Evolutionary conservation across 352 stramenopile genomes (phyloP).

Genomic region (Phytopythium vexans): DNA sequence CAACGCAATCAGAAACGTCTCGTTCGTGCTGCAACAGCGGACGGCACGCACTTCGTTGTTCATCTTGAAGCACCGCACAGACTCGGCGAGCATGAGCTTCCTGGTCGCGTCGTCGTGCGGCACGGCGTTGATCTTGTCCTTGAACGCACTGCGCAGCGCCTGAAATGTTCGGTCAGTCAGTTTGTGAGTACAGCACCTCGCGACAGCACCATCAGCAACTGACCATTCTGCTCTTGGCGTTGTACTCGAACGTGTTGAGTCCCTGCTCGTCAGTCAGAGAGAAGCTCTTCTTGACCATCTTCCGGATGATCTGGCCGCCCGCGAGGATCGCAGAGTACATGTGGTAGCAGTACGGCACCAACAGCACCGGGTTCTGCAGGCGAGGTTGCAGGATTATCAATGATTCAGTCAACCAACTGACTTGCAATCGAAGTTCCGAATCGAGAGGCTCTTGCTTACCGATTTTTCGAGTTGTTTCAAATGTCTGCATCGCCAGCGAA

Average conservation of each 20-base stretch:
- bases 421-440: background rate
- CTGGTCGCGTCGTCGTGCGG: slow-evolving; percentile 38
- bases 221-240: slow-evolving; percentile 50
- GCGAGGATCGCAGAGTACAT: slow-evolving; percentile 74
- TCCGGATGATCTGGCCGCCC: slow-evolving; percentile 58
- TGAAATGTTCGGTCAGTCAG: slow-evolving; percentile 7
- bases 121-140: slow-evolving; percentile 56
- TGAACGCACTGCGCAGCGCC: slow-evolving; percentile 46
- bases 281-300: slow-evolving; percentile 66
- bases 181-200: too few relatives aligned
- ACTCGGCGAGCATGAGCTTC: slow-evolving; percentile 49
- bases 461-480: slow-evolving; percentile 53
- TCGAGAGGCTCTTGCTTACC: slow-evolving; percentile 12
- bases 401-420: background rate
- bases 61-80: slow-evolving; percentile 51
- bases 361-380: slow-evolving; percentile 46
- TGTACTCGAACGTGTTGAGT: slow-evolving; percentile 50
- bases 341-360: slow-evolving; percentile 68
- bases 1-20: background rate
- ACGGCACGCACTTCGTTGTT: slow-evolving; percentile 55
- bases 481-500: slow-evolving; percentile 20
- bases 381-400: background rate
- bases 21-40: background rate
- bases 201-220: too few relatives aligned
- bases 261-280: slow-evolving; percentile 31